phyloP scores from a whole-genome alignment of 2,329 filamentous ascomycete genomes.

The Colletotrichum sp. region DNA sequence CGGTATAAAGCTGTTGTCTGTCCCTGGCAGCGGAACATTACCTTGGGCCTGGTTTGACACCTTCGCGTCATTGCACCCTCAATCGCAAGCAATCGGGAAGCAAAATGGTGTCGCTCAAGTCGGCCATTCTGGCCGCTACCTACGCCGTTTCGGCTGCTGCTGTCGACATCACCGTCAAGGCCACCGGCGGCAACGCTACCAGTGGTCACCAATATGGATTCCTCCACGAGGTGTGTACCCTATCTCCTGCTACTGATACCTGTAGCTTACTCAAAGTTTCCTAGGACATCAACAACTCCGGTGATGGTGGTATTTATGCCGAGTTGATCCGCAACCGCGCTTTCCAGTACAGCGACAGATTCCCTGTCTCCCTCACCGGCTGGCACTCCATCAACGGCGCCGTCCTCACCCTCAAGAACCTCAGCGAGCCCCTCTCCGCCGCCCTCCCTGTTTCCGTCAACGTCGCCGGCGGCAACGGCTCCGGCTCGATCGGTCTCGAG shows the following conservation, averaged over 20 bases:
- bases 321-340: constrained; percentile 74
- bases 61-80: constrained; percentile 7
- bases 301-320: constrained; percentile 76
- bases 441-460: constrained; percentile 58
- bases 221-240: constrained; percentile 43
- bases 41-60: not conserved
- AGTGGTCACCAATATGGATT: constrained; percentile 51
- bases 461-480: constrained; percentile 36
- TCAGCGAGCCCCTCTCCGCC: constrained; percentile 52
- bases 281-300: constrained; percentile 70
- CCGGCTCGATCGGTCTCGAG: constrained; percentile 47
- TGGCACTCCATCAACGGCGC: constrained; percentile 51
- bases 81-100: not conserved
- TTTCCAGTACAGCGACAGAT: constrained; percentile 61
- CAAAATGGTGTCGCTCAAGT: constrained; percentile 22
- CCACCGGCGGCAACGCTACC: constrained; percentile 45
- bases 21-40: accelerated
- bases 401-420: constrained; percentile 50
- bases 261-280: not conserved
- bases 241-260: not conserved
- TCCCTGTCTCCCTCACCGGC: constrained; percentile 47
- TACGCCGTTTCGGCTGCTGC: constrained; percentile 29
- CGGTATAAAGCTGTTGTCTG: not conserved
- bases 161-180: constrained; percentile 47
- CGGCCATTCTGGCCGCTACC: constrained; percentile 23